Evolutionary conservation across 208 protist genomes (phyloP), one percentile per base, ranked within the genome.

Genomic region (Trypanosoma cruzi): DNA sequence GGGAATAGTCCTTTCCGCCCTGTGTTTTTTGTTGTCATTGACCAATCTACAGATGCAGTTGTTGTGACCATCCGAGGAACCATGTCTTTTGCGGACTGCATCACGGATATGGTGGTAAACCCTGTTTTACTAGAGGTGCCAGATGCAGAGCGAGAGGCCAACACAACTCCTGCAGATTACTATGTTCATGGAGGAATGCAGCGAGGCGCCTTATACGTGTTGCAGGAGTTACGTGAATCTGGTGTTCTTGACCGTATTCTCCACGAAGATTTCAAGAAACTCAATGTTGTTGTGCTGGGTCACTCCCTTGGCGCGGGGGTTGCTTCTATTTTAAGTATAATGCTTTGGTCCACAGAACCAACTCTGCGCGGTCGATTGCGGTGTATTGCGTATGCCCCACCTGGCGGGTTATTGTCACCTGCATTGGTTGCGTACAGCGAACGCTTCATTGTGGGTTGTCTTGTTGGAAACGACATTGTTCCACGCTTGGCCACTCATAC

Each of bases 301-400:
- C 92, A 97, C 76, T 97, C 92, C 1, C 84, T 97, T 34, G 92
- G 92, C 29, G 92, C 86, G 16, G 92, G 89, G 8, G 86, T 93
- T 20, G 84, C 86, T 2, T 64, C 89, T 8, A 79, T 97, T 26
- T 68, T 97, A 31, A 80, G 85, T 11, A 85, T 82, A 28, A 34
- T 94, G 36, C 36, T 97, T 26, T 85, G 77, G 71, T 86, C 85
- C 20, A 73, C 78, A 13, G 32, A 80, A 13, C 57, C 64, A 22
- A 69, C 22, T 29, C 53, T 96, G 49, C 86, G 88, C 2, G 31
- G 40, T 11, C 91, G 91, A 1, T 69, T 96, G 57, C 77, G 72
- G 4, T 89, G 86, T 62, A 68, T 94, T 32, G 91, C 91, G 4
- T 96, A 96, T 73, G 77, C 82, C 14, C 91, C 91, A 20, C 91